A percentile compares a stretch with the other conserved stretches of the same genome.
Conservation (phyloP, 768 basidiomycete genomes). For the Bullera alba region DNA sequence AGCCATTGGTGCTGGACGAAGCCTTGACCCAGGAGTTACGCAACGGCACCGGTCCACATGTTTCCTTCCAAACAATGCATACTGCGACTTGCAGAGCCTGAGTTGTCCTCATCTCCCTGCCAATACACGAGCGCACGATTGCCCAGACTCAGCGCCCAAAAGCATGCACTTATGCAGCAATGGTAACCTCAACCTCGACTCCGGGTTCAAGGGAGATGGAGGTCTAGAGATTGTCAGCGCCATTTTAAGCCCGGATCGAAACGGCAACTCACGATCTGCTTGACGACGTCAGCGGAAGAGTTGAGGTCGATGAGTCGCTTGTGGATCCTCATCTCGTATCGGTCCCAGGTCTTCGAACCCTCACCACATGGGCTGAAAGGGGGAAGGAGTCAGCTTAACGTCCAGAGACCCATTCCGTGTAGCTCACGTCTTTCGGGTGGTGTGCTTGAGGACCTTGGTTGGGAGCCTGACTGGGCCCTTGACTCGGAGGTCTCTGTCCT, state of each 20-base stretch:
- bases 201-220: conserved; percentile 98
- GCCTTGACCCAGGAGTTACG: too few species aligned
- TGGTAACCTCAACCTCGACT: conserved; percentile 98
- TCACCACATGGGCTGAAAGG: conserved; percentile 93
- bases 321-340: conserved; percentile 98
- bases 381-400: background rate
- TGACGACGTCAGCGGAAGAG: conserved; percentile 97
- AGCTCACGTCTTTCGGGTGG: conserved; percentile 97
- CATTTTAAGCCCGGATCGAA: background rate
- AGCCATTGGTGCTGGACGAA: too few species aligned
- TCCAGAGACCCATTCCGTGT: background rate
- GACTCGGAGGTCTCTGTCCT: conserved; percentile 98
- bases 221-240: conserved; percentile 56
- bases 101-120: too few species aligned
- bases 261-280: conserved; percentile 79
- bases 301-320: conserved; percentile 98
- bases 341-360: conserved; percentile 99
- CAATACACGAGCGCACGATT: too few species aligned
- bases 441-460: conserved; percentile 97
- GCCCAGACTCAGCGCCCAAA: too few species aligned
- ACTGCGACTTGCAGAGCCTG: too few species aligned
- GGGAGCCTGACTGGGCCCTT: conserved; percentile 98
- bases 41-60: too few species aligned
- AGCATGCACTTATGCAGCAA: too few species aligned
- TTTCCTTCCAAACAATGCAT: too few species aligned